Evolutionary conservation across 2,329 filamentous ascomycete species (phyloP).

Genomic region (Sarocladium brachiariae): DNA sequence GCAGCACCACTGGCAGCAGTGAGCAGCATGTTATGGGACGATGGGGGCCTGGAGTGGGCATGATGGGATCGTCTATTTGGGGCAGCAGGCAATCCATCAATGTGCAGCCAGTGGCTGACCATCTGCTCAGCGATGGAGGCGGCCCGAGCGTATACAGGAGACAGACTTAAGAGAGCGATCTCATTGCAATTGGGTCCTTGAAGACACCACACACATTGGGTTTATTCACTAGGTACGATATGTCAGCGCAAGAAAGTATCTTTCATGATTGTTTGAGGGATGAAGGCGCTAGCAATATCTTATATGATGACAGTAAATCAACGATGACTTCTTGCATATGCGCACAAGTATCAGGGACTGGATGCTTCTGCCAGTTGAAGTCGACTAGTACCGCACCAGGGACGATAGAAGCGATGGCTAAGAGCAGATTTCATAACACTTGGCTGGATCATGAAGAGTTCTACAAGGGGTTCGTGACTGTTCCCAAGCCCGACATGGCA

Average conservation of each 20-base stretch:
- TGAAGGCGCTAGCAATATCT: too few species aligned
- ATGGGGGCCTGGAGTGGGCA: slow-evolving; percentile 2
- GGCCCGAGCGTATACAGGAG: not conserved
- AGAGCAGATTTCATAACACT: too few species aligned
- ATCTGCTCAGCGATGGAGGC: not conserved
- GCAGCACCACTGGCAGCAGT: slow-evolving; percentile 20
- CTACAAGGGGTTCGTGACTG: too few species aligned
- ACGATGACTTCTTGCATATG: too few species aligned
- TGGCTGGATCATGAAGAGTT: too few species aligned
- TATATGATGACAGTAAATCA: too few species aligned
- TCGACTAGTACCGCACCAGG: too few species aligned
- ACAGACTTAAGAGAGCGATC: slow-evolving; percentile 1
- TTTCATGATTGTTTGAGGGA: not conserved
- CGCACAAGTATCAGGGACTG: too few species aligned
- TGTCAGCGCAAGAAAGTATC: not conserved
- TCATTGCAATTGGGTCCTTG: not conserved
- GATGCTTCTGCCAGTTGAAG: too few species aligned
- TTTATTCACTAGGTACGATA: not conserved
- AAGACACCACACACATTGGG: not conserved
- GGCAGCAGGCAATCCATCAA: not conserved
- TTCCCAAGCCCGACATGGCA: too few species aligned
- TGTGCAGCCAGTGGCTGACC: not conserved
- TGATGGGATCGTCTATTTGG: not conserved
- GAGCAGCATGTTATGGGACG: not conserved
- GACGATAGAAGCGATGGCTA: too few species aligned